phyloP scores from a whole-genome alignment of 176 grass and related monocot species.

The Juncus inflexus region DNA sequence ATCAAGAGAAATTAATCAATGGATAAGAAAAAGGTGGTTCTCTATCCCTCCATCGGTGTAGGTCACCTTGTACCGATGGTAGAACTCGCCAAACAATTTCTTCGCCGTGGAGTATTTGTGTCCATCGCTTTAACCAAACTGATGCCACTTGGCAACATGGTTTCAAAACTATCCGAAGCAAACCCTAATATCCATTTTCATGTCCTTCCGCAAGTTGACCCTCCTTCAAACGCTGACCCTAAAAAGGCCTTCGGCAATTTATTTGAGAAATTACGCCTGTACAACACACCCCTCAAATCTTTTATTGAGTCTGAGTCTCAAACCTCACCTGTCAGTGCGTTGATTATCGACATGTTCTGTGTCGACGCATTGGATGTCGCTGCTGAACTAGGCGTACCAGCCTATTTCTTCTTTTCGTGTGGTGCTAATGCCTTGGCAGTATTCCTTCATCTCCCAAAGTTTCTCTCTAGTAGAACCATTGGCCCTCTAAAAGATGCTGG shows the following conservation, averaged over 20 bases:
- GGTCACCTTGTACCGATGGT: conserved; percentile 46
- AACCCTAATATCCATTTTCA: conserved; percentile 41
- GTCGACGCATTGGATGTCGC: conserved; percentile 18
- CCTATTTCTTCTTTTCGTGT: conserved; percentile 28
- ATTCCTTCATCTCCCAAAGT: conserved; percentile 25
- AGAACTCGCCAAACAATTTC: conserved; percentile 34
- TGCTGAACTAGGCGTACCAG: conserved; percentile 29
- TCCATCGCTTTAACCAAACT: conserved; percentile 18
- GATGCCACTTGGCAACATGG: neutral
- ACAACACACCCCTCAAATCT: conserved; percentile 1
- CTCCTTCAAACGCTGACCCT: neutral
- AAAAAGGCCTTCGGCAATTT: neutral
- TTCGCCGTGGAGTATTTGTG: conserved; percentile 29
- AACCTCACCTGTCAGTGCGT: conserved; percentile 10
- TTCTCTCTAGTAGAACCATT: neutral
- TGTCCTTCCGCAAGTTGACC: conserved; percentile 6
- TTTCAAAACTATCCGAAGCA: conserved; percentile 16
- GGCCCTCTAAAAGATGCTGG: conserved; percentile 11
- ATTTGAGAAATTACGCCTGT: neutral
- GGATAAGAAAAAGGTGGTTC: conserved; percentile 30
- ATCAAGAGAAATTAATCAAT: neutral
- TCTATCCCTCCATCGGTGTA: conserved; percentile 27
- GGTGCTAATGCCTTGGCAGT: conserved; percentile 21
- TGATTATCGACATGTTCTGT: conserved; percentile 40
- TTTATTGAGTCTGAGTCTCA: conserved; percentile 8